Conservation (phyloP, 306 rosid genomes). For the Begonia masoniana region DNA sequence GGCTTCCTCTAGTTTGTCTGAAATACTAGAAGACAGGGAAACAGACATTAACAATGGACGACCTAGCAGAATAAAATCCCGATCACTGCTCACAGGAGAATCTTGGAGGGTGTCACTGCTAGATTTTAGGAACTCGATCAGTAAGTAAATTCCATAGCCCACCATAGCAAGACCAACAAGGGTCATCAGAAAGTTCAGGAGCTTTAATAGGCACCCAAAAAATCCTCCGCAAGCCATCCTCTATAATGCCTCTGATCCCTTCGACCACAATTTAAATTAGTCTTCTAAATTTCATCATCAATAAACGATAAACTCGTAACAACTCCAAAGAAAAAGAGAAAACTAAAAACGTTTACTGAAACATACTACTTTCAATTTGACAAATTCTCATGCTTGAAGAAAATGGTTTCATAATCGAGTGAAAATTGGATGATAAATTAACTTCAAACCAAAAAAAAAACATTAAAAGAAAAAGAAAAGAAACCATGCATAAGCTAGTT, state of each 20-base stretch:
- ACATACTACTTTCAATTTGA: not conserved
- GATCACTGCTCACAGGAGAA: slow-evolving; percentile 27
- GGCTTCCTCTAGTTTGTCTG: slow-evolving; percentile 55
- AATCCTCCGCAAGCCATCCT: slow-evolving; percentile 90
- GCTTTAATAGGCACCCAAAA: slow-evolving; percentile 80
- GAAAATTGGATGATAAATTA: too few relatives aligned
- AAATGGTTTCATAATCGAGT: not conserved
- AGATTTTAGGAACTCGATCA: slow-evolving; percentile 38
- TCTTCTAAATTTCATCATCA: slow-evolving; percentile 12
- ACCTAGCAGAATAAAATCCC: slow-evolving; percentile 44
- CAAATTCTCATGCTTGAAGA: not conserved
- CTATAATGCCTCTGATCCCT: slow-evolving; percentile 19
- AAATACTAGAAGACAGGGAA: slow-evolving; percentile 33
- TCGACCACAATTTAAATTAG: slow-evolving; percentile 18
- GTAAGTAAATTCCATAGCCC: slow-evolving; percentile 86
- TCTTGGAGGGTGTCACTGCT: slow-evolving; percentile 9
- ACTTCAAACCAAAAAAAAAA: not conserved
- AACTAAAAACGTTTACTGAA: not conserved
- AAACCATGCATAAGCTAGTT: not conserved
- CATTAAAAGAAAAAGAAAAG: not conserved
- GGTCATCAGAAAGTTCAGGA: slow-evolving; percentile 67
- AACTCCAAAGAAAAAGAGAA: not conserved
- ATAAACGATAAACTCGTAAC: not conserved
- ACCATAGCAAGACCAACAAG: slow-evolving; percentile 74
- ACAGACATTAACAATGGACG: slow-evolving; percentile 69